These are phyloP conservation scores for Aspergillus sp. DNA, from an alignment of 2,329 filamentous ascomycete genomes.

Conservation along the genomic window DNA sequence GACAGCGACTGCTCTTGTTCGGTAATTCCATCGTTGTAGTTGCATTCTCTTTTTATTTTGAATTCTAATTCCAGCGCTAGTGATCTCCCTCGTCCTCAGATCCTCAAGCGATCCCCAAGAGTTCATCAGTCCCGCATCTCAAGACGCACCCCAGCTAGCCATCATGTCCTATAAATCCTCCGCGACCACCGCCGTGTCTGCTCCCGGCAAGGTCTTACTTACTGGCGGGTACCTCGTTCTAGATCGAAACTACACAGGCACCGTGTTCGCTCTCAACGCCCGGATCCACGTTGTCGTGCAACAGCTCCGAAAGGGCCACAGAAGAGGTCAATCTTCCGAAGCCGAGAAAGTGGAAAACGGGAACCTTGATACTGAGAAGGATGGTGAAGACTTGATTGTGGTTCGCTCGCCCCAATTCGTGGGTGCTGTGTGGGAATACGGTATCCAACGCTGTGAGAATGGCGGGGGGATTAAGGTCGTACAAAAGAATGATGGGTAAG, in stretches of 20 bases:
- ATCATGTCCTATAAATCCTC: slow-evolving; percentile 20
- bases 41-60: slow-evolving; percentile 1
- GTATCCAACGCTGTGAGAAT: slow-evolving; percentile 67
- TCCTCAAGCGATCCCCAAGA: background rate
- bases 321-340: slow-evolving; percentile 15
- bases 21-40: background rate
- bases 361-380: slow-evolving; percentile 54
- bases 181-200: slow-evolving; percentile 66
- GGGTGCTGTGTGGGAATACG: slow-evolving; percentile 84
- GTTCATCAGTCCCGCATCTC: background rate
- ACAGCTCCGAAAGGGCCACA: slow-evolving; percentile 46
- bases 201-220: slow-evolving; percentile 92
- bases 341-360: slow-evolving; percentile 17
- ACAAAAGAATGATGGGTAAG: slow-evolving; percentile 52
- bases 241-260: slow-evolving; percentile 78
- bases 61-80: background rate
- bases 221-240: slow-evolving; percentile 94
- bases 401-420: slow-evolving; percentile 91
- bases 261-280: slow-evolving; percentile 65
- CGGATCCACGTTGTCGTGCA: slow-evolving; percentile 62
- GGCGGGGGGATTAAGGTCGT: slow-evolving; percentile 79
- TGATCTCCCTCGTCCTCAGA: background rate
- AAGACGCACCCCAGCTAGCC: background rate
- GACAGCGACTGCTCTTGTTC: background rate
- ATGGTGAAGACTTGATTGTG: slow-evolving; percentile 68